Percentiles rank a stretch among this genome's conserved stretches.
phyloP scores from a whole-genome alignment of 208 protist species.

The Leishmania arabica region DNA sequence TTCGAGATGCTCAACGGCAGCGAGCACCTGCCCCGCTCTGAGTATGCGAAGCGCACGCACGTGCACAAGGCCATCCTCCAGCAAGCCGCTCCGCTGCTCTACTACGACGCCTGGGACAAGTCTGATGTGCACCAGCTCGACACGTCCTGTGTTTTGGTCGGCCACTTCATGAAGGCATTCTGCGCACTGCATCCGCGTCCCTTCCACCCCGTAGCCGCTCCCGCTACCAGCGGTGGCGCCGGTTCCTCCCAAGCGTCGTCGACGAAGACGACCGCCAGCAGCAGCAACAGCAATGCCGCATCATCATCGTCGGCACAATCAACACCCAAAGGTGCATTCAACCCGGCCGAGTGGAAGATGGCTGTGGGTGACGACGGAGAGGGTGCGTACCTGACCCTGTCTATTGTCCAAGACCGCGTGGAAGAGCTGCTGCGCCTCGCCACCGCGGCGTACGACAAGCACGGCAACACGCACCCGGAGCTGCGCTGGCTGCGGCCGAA shows the following conservation, averaged over 20 bases:
- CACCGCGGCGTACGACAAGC: constrained; percentile 31
- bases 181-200: constrained; percentile 61
- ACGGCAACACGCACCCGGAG: constrained; percentile 34
- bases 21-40: constrained; percentile 70
- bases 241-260: not conserved
- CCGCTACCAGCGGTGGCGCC: constrained; percentile 5
- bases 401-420: constrained; percentile 64
- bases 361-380: constrained; percentile 26
- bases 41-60: constrained; percentile 52
- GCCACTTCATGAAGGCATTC: constrained; percentile 81
- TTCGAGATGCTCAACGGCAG: constrained; percentile 82
- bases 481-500: constrained; percentile 78
- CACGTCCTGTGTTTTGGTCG: constrained; percentile 68
- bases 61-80: constrained; percentile 66
- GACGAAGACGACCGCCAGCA: not conserved
- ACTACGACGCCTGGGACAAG: constrained; percentile 72
- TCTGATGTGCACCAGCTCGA: constrained; percentile 69
- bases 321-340: not conserved
- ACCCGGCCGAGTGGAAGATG: constrained; percentile 42
- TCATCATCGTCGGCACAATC: not conserved
- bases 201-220: constrained; percentile 46
- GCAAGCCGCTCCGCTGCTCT: constrained; percentile 63
- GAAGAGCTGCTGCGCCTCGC: constrained; percentile 63
- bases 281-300: constrained; percentile 2
- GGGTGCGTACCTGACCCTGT: constrained; percentile 41